These are phyloP conservation scores for Microdochium paspali DNA, from an alignment of 2,329 filamentous ascomycete species.

Conservation along the genomic window DNA sequence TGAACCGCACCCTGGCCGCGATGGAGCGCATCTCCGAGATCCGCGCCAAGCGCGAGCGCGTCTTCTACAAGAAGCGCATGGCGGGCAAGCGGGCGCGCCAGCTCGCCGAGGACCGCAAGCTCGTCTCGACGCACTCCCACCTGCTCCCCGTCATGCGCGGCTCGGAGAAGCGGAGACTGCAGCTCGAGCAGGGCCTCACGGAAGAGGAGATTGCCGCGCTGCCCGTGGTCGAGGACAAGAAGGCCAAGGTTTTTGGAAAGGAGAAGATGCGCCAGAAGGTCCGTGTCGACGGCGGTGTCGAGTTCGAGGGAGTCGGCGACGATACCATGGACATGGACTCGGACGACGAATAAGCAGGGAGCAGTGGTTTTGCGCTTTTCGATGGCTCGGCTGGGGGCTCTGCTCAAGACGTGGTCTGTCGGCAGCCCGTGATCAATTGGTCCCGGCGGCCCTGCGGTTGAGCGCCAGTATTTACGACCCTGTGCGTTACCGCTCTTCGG, in stretches of 20 bases:
- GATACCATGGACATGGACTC: slow-evolving; percentile 31
- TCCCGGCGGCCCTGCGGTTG: too few species aligned
- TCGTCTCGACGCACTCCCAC: slow-evolving; percentile 88
- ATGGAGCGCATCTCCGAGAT: slow-evolving; percentile 91
- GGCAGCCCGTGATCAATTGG: neutral
- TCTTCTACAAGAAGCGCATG: slow-evolving; percentile 92
- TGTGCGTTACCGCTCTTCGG: too few species aligned
- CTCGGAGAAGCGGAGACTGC: slow-evolving; percentile 50
- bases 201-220: slow-evolving; percentile 19
- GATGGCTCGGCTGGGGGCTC: neutral
- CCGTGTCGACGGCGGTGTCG: slow-evolving; percentile 28
- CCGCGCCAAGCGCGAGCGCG: slow-evolving; percentile 70
- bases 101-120: slow-evolving; percentile 70
- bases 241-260: slow-evolving; percentile 27
- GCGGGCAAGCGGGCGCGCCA: slow-evolving; percentile 79
- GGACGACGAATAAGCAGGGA: slow-evolving; percentile 12
- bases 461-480: too few species aligned
- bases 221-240: slow-evolving; percentile 9
- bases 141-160: slow-evolving; percentile 67
- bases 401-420: neutral
- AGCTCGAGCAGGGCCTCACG: slow-evolving; percentile 22
- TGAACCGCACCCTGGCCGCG: slow-evolving; percentile 77
- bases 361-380: neutral
- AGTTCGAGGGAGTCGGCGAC: slow-evolving; percentile 28
- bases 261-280: slow-evolving; percentile 27